Percentiles rank a stretch among this genome's conserved stretches.
These are phyloP conservation scores for Mycena chlorophos DNA, from an alignment of 768 basidiomycete species.

Conservation along the genomic window DNA sequence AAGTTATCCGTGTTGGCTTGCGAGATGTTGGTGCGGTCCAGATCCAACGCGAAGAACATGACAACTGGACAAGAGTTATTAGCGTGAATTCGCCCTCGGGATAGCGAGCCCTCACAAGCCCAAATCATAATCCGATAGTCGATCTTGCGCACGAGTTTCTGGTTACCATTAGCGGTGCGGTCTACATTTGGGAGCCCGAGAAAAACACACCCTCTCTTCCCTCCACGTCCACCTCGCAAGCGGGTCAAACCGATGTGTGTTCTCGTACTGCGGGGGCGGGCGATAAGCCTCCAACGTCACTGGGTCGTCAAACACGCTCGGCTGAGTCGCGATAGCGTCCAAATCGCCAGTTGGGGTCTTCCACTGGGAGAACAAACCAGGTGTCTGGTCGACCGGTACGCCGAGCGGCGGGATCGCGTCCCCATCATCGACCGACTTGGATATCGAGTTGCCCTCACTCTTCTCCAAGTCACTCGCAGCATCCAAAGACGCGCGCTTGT, in stretches of 20 bases:
- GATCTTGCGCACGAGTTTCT: slow-evolving; percentile 57
- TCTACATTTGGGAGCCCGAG: too few relatives aligned
- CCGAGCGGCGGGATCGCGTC: slow-evolving; percentile 33
- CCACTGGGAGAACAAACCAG: slow-evolving; percentile 34
- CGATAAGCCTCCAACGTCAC: slow-evolving; percentile 48
- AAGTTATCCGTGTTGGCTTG: slow-evolving; percentile 74
- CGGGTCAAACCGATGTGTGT: slow-evolving; percentile 64
- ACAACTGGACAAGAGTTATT: slow-evolving; percentile 23
- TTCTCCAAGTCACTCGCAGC: slow-evolving; percentile 6
- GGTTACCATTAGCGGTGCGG: too few relatives aligned
- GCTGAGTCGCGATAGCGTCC: slow-evolving; percentile 58
- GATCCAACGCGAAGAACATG: slow-evolving; percentile 64
- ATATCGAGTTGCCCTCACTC: slow-evolving; percentile 2
- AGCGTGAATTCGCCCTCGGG: not conserved
- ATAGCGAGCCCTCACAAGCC: slow-evolving; percentile 35
- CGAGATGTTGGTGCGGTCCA: slow-evolving; percentile 61
- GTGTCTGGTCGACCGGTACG: slow-evolving; percentile 28
- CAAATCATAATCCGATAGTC: slow-evolving; percentile 61
- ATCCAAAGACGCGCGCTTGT: slow-evolving; percentile 5
- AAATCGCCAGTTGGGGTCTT: slow-evolving; percentile 35
- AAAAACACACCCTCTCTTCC: slow-evolving; percentile 56
- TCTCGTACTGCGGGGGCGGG: slow-evolving; percentile 58
- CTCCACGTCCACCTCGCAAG: slow-evolving; percentile 69
- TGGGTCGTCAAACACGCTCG: slow-evolving; percentile 64
- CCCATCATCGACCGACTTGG: slow-evolving; percentile 9